These are phyloP conservation scores for Penicillium samsonianum DNA, from an alignment of 495 filamentous ascomycete species.

Conservation along the genomic window DNA sequence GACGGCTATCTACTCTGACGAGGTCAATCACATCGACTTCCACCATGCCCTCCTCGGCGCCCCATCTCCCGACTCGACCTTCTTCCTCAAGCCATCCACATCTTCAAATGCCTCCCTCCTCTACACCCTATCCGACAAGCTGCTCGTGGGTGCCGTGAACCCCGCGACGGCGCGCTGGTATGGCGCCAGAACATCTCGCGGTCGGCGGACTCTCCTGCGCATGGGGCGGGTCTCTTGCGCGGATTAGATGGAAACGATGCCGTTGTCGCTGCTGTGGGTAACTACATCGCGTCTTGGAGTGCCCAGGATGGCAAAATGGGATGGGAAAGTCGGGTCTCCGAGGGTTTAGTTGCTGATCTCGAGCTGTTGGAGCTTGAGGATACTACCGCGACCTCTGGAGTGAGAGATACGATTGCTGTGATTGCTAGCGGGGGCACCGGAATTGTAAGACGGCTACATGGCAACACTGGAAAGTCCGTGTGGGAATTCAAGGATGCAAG, in stretches of 20 bases:
- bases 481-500: conserved; percentile 75
- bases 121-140: conserved; percentile 83
- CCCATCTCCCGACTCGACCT: conserved; percentile 78
- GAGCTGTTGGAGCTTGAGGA: conserved; percentile 76
- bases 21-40: conserved; percentile 90
- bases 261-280: conserved; percentile 68
- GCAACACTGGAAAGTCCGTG: conserved; percentile 66
- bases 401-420: conserved; percentile 72
- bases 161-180: conserved; percentile 76
- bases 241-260: conserved; percentile 72
- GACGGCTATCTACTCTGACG: conserved; percentile 79
- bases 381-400: conserved; percentile 39
- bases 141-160: conserved; percentile 83
- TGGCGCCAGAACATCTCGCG: conserved; percentile 78
- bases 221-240: conserved; percentile 57
- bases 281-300: conserved; percentile 76
- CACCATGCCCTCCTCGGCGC: conserved; percentile 86
- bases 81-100: conserved; percentile 85
- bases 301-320: conserved; percentile 74
- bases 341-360: conserved; percentile 68
- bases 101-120: conserved; percentile 84
- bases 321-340: conserved; percentile 64
- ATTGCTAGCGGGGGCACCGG: conserved; percentile 53
- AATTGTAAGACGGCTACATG: conserved; percentile 70
- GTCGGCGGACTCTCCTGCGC: conserved; percentile 32